These are phyloP conservation scores for Solanum corneliomulleri DNA, from an alignment of 257 asterid species.

Conservation along the genomic window DNA sequence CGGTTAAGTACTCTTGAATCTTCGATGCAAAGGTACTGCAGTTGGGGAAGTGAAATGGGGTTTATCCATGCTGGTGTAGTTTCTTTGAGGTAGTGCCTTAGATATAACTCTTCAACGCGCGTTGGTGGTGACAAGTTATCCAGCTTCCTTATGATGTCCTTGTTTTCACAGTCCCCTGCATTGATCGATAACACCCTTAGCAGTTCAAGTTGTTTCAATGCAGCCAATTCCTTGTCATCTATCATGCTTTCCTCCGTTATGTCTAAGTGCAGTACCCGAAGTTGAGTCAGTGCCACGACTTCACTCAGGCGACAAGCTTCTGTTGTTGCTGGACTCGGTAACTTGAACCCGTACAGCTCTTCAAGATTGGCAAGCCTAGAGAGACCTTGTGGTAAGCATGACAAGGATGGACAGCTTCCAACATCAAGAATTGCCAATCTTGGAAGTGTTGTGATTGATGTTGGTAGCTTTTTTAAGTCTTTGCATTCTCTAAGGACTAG, in stretches of 20 bases:
- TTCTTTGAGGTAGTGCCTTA: constrained; percentile 9
- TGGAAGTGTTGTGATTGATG: constrained; percentile 6
- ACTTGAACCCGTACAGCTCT: constrained; percentile 18
- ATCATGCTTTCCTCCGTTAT: constrained; percentile 9
- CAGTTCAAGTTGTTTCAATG: neutral
- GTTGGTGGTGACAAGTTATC: constrained; percentile 2
- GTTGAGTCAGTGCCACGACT: neutral
- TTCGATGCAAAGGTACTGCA: constrained; percentile 22
- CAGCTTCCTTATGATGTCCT: neutral
- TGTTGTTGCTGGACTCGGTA: neutral
- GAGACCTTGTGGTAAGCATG: constrained; percentile 7
- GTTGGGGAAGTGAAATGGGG: constrained; percentile 8
- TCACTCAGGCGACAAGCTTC: constrained; percentile 7
- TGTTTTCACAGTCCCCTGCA: constrained; percentile 6
- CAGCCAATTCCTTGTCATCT: neutral
- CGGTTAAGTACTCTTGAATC: neutral
- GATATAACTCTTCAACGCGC: constrained; percentile 4
- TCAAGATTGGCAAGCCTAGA: constrained; percentile 3
- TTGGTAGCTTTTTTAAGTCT: constrained; percentile 1
- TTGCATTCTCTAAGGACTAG: constrained; percentile 13
- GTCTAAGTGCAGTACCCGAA: constrained; percentile 14
- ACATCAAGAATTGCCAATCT: constrained; percentile 10
- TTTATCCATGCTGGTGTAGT: constrained; percentile 15
- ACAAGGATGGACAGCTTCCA: constrained; percentile 8
- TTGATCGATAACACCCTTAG: constrained; percentile 12